Evolutionary conservation across 805 yeast genomes (phyloP).

Genomic region (Pichia occidentalis): DNA sequence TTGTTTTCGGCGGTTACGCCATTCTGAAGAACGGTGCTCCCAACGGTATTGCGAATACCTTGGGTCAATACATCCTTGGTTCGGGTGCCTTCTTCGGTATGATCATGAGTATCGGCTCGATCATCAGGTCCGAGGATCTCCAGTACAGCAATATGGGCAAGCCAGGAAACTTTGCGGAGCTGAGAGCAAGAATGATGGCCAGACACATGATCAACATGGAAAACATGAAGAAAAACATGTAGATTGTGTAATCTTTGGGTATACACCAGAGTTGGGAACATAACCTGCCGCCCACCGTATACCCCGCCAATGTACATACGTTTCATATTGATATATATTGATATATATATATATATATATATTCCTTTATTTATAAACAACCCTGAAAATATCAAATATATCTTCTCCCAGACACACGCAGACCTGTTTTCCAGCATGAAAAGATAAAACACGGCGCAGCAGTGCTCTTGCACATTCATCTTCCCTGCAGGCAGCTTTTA

Average conservation of each 20-base stretch:
- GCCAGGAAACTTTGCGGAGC: slow-evolving; percentile 30
- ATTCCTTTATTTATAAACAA: too few species aligned
- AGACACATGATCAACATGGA: slow-evolving; percentile 31
- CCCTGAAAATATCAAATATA: too few species aligned
- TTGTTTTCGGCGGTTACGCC: slow-evolving; percentile 89
- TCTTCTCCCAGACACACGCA: too few species aligned
- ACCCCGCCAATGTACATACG: too few species aligned
- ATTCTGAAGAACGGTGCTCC: slow-evolving; percentile 95
- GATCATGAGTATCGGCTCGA: slow-evolving; percentile 94
- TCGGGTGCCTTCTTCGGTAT: slow-evolving; percentile 96
- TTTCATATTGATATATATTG: too few species aligned
- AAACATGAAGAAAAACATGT: slow-evolving; percentile 19
- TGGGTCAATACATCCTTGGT: slow-evolving; percentile 94
- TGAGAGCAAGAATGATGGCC: slow-evolving; percentile 38
- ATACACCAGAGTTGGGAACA: too few species aligned
- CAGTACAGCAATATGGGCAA: slow-evolving; percentile 20
- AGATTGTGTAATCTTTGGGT: not conserved
- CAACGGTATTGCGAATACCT: slow-evolving; percentile 90
- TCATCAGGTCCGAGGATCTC: slow-evolving; percentile 66
- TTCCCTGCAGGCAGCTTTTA: too few species aligned
- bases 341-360: too few species aligned
- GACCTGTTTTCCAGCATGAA: too few species aligned
- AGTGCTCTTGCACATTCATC: too few species aligned
- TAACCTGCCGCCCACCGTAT: too few species aligned
- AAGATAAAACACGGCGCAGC: too few species aligned